Evolutionary conservation across 2,329 filamentous ascomycete species (phyloP), one percentile per base, ranked within the genome.

Genomic region (Paraphoma sp.): DNA sequence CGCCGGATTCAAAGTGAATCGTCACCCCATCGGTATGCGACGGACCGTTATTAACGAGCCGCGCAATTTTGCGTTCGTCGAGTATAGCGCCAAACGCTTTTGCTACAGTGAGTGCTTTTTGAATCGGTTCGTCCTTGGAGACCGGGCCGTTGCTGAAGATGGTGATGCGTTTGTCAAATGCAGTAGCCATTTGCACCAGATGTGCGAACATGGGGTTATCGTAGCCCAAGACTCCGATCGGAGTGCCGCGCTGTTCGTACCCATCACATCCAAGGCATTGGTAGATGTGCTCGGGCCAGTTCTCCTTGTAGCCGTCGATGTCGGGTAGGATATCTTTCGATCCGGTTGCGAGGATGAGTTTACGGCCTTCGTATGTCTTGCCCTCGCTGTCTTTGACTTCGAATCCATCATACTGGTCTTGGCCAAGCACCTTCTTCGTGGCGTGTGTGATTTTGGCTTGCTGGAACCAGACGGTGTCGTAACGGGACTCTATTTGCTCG

Each of bases 201-300:
- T 73, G 72, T 3, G 59, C 48, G n/a, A 58, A 62, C 48, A 58
- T 56, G 1, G 70, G 67, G n/a, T 51, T 60, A 9, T 59, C 54
- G 31, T 67, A 70, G 2, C 58, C 63, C 0, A 75, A 59, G 16
- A 75, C 57, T 3, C 71, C 72, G 5, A 72, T 67, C 0, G 73
- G 63, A 1, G 62, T 63, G 1, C 82, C 83, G 12, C 81, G 78
- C 48, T 87, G 83, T 59, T 88, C 86, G 66, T 80, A 87, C 4
- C 86, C 86, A 59, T 87, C 80, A 69, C 85, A 88, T 63, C 83
- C 86, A 1, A 87, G 78, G 61, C 85, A 88, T 63, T 87, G 84
- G 60, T 84, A 87, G 33, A 73, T 71, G 40, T 73, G 70, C 5
- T 38, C 18, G 0, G 70, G 67, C 84, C 84, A 89, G 52, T 82